These are phyloP conservation scores for Aureobasidium uvarum DNA, from an alignment of 2,329 filamentous ascomycete genomes.

Conservation along the genomic window DNA sequence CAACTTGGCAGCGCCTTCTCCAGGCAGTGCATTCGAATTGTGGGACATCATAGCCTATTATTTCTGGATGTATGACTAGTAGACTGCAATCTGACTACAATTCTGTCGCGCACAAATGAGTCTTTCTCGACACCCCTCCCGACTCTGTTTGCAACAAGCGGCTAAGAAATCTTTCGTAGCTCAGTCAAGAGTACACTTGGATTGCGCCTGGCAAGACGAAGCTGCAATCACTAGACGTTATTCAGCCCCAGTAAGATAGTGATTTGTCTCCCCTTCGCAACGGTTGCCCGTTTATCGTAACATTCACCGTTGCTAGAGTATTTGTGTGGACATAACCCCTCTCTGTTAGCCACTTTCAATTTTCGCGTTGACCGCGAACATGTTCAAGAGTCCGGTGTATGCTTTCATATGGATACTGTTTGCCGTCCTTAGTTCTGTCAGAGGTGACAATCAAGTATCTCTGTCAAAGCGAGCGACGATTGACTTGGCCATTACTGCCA, in stretches of 20 bases:
- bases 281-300: conserved; percentile 17
- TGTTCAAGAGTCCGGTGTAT: conserved; percentile 3
- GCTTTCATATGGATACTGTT: conserved; percentile 3
- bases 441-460: background rate
- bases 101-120: background rate
- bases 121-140: background rate
- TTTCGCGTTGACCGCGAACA: background rate
- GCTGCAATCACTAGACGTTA: background rate
- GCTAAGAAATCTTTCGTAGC: background rate
- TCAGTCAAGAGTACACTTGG: background rate
- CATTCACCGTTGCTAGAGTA: conserved; percentile 8
- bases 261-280: background rate
- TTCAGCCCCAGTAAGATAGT: background rate
- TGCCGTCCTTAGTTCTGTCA: background rate
- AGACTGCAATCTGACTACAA: background rate
- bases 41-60: background rate
- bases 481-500: conserved; percentile 25
- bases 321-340: conserved; percentile 2
- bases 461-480: conserved; percentile 23
- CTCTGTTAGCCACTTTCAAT: background rate
- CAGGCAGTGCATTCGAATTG: background rate
- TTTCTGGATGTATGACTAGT: background rate
- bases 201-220: no score
- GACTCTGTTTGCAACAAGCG: background rate
- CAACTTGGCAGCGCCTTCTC: background rate